These are phyloP conservation scores for Eimeria necatrix DNA, from an alignment of 169 alveolate genomes.

Conservation along the genomic window DNA sequence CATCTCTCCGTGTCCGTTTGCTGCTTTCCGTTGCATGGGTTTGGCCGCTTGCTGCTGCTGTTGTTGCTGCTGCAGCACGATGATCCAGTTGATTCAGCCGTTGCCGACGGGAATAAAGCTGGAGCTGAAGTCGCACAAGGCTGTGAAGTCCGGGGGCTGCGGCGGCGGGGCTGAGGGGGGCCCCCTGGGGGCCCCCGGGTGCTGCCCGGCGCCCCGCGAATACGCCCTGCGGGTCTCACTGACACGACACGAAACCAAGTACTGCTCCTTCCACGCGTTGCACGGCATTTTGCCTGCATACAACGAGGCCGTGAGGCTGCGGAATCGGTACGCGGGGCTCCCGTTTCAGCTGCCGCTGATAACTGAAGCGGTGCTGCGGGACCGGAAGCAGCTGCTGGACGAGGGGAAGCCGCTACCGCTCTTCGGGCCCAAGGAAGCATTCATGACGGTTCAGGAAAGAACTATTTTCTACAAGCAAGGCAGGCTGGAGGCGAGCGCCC, in stretches of 20 bases:
- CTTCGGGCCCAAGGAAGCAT: conserved; percentile 74
- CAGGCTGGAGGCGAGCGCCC: background rate
- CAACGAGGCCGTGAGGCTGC: conserved; percentile 77
- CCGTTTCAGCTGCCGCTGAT: conserved; percentile 67
- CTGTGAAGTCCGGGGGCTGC: background rate
- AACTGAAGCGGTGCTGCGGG: conserved; percentile 38
- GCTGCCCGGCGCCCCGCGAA: conserved; percentile 66
- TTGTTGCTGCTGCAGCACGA: conserved; percentile 31
- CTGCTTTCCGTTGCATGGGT: too few relatives aligned
- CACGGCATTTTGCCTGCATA: conserved; percentile 79
- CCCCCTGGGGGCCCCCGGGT: background rate
- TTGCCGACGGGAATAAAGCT: conserved; percentile 76
- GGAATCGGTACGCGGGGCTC: conserved; percentile 72
- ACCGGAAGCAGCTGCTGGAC: conserved; percentile 50
- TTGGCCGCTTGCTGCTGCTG: background rate
- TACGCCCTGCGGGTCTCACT: conserved; percentile 78
- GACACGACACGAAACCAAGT: conserved; percentile 76
- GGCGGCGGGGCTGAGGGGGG: background rate
- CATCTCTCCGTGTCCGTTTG: too few relatives aligned
- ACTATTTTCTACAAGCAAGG: conserved; percentile 72
- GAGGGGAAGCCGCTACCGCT: conserved; percentile 38
- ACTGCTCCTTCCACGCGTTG: conserved; percentile 69
- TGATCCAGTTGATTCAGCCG: conserved; percentile 79
- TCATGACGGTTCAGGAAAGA: conserved; percentile 80
- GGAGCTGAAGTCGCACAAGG: conserved; percentile 74